These are phyloP conservation scores for Tilletia caries DNA, from an alignment of 1,284 basidiomycete genomes.

Conservation along the genomic window DNA sequence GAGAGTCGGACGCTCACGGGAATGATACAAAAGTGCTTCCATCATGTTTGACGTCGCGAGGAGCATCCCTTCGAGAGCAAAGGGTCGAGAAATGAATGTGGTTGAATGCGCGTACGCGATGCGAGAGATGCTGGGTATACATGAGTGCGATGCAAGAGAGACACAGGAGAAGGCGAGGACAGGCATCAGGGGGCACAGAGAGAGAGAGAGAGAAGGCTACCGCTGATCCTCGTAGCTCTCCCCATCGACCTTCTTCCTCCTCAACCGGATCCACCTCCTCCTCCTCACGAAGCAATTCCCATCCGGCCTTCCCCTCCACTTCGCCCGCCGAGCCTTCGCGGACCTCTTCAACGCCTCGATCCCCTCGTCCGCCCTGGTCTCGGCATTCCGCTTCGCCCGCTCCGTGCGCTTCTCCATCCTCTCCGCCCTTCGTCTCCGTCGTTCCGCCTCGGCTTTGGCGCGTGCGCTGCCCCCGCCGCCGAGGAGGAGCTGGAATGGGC, in stretches of 20 bases:
- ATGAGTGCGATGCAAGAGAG: background rate
- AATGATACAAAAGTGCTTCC: too few relatives aligned
- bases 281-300: conserved; percentile 46
- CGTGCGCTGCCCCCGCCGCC: background rate
- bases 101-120: too few relatives aligned
- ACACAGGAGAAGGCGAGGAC: too few relatives aligned
- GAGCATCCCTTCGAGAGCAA: too few relatives aligned
- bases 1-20: too few relatives aligned
- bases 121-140: background rate
- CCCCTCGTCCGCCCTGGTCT: conserved; percentile 40
- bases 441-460: background rate
- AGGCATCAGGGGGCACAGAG: too few relatives aligned
- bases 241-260: conserved; percentile 24
- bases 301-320: conserved; percentile 43
- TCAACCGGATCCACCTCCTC: conserved; percentile 48
- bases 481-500: background rate
- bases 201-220: background rate
- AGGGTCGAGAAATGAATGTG: too few relatives aligned
- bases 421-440: background rate
- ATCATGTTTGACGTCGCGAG: too few relatives aligned
- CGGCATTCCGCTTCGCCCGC: conserved; percentile 32
- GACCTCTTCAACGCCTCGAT: conserved; percentile 46
- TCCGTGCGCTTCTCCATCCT: conserved; percentile 18
- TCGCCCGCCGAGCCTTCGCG: conserved; percentile 32
- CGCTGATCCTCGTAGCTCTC: background rate